Percentiles rank a stretch among this genome's conserved stretches.
These are phyloP conservation scores for Stevia rebaudiana DNA, from an alignment of 140 eudicot species.

Conservation along the genomic window DNA sequence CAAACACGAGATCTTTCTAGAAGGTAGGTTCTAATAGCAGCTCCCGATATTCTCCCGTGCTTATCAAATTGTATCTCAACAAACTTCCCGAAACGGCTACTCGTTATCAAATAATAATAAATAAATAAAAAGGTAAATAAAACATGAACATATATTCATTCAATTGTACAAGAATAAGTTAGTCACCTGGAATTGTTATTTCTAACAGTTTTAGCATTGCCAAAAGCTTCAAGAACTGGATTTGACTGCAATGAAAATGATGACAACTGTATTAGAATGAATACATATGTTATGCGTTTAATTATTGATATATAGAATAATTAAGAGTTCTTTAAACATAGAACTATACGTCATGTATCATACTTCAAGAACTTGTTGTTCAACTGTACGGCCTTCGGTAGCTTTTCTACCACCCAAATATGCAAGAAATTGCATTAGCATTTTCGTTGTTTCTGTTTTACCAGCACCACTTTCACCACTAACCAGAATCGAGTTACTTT, in stretches of 20 bases:
- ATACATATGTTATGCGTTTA: background rate
- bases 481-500: conserved; percentile 91
- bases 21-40: conserved; percentile 96
- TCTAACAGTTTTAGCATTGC: conserved; percentile 99
- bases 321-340: conserved; percentile 21
- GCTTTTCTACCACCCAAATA: conserved; percentile 91
- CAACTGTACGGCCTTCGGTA: conserved; percentile 98
- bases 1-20: conserved; percentile 97
- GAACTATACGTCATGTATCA: conserved; percentile 40
- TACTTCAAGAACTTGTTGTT: conserved; percentile 99
- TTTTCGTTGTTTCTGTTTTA: conserved; percentile 96
- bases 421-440: conserved; percentile 97
- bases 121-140: conserved; percentile 7
- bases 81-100: conserved; percentile 98
- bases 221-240: conserved; percentile 99
- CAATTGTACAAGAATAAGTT: conserved; percentile 1
- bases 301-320: background rate
- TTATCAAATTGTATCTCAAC: conserved; percentile 98
- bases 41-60: conserved; percentile 98
- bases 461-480: conserved; percentile 99
- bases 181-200: conserved; percentile 93
- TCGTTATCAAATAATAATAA: conserved; percentile 13
- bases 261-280: background rate
- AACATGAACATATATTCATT: background rate
- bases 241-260: conserved; percentile 68